These are phyloP conservation scores for Platanthera guangdongensis DNA, from an alignment of 106 monocot genomes.

Conservation along the genomic window DNA sequence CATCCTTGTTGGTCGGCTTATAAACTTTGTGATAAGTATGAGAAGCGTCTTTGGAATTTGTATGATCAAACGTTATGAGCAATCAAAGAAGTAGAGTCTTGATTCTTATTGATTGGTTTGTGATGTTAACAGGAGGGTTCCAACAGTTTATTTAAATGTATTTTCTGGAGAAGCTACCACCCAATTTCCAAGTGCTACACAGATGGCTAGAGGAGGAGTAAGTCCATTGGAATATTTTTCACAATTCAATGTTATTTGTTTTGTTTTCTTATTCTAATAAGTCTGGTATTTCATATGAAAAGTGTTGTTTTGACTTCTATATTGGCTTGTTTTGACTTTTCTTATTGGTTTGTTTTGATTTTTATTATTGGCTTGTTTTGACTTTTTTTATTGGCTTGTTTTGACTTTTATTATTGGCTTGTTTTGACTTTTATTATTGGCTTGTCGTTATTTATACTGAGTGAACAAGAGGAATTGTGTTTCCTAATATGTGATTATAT, in stretches of 20 bases:
- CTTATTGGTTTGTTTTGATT: too few species aligned
- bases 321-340: too few species aligned
- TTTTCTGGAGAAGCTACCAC: slow-evolving; percentile 83
- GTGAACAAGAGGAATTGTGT: too few species aligned
- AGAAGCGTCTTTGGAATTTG: background rate
- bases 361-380: too few species aligned
- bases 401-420: too few species aligned
- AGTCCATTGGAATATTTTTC: slow-evolving; percentile 7
- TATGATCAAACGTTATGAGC: background rate
- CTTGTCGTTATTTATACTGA: too few species aligned
- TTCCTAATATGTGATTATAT: too few species aligned
- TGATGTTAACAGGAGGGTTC: slow-evolving; percentile 46
- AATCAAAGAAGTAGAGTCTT: background rate
- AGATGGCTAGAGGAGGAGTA: slow-evolving; percentile 80
- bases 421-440: too few species aligned
- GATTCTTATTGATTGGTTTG: background rate
- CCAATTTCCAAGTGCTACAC: slow-evolving; percentile 62
- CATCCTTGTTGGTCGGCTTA: slow-evolving; percentile 91
- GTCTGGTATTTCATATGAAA: background rate
- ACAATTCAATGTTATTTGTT: background rate
- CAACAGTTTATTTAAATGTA: slow-evolving; percentile 72
- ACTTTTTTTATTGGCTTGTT: too few species aligned
- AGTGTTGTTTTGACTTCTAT: background rate
- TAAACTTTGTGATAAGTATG: slow-evolving; percentile 61
- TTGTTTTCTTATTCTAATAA: background rate